Percentiles rank a stretch among this genome's conserved stretches.
Evolutionary conservation across 768 basidiomycete species (phyloP).

Genomic region (Rhodotorula babjevae): DNA sequence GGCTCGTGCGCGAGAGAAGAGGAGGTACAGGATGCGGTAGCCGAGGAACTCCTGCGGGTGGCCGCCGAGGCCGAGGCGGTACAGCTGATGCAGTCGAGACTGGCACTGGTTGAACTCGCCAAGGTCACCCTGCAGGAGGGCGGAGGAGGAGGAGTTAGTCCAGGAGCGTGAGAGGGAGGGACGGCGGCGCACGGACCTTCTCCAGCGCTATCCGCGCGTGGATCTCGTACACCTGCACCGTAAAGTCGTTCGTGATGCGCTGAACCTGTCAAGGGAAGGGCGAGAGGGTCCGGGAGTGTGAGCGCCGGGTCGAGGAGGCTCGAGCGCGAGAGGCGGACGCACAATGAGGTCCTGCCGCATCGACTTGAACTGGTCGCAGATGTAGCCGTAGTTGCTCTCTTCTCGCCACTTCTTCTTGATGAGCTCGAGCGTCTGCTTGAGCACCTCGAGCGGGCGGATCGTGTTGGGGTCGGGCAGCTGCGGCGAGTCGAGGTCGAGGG

Average conservation of each 20-base stretch:
- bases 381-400: slow-evolving; percentile 74
- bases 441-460: slow-evolving; percentile 79
- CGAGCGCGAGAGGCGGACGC: background rate
- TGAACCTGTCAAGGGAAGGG: slow-evolving; percentile 64
- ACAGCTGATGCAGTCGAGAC: slow-evolving; percentile 77
- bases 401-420: slow-evolving; percentile 84
- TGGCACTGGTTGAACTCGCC: slow-evolving; percentile 99
- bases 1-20: slow-evolving; percentile 88
- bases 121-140: slow-evolving; percentile 70
- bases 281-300: background rate
- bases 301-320: background rate
- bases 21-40: slow-evolving; percentile 90
- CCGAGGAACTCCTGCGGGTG: slow-evolving; percentile 94
- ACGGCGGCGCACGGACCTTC: slow-evolving; percentile 55
- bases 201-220: slow-evolving; percentile 96
- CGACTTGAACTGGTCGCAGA: slow-evolving; percentile 97
- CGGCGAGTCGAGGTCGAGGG: background rate
- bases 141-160: background rate
- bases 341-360: slow-evolving; percentile 87
- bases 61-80: slow-evolving; percentile 87
- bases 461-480: slow-evolving; percentile 92
- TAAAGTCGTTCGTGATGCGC: slow-evolving; percentile 97
- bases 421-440: slow-evolving; percentile 76
- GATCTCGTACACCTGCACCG: slow-evolving; percentile 94
- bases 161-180: background rate